Base-by-base conservation (phyloP, 2,329 filamentous ascomycete genomes). In the Aspergillus nomiae region DNA sequence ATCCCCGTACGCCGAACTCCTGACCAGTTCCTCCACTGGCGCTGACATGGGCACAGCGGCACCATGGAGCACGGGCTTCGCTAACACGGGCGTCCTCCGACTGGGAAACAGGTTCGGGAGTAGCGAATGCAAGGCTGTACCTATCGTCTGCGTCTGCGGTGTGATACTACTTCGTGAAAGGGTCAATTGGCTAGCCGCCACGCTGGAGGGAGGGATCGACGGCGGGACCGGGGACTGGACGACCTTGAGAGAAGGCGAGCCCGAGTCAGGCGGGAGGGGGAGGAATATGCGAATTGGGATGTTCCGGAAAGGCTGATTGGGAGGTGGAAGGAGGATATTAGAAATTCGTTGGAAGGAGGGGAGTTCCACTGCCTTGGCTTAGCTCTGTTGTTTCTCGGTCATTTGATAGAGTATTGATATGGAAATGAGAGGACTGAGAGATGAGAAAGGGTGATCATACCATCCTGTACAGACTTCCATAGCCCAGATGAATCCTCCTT, bases 251-350 rank as follows among this genome's bases (percentile, higher is more conserved):
- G 81, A 78, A 0, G 78, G 74, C 55, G 75, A 76, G 30, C 80
- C 74, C 3, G 81, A 76, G 62, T 85, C 82, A 0, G 91, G 87
- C 0, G 86, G 81, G 6, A 87, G 85, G 3, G 90, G 91, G 56
- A 98, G 87, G 78, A 97, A 99, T 60, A 98, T 81, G 60, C 94
- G 89, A 45, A 98, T 80, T 0, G 95, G 95, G n/a, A 98, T 84
- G 77, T 96, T 89, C 64, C 89, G 89, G 58, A 97, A 85, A 21
- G 89, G 86, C 8, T 87, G 86, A 2, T 92, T 88, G 24, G 82
- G 81, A 1, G 92, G 82, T 32, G 86, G 84, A 1, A 94, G 83
- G 65, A 98, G 86, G 3, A 97, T 90, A 65, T 84, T 86, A 74
- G 94, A 90, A 70, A 98, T 88, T 62, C 86, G 87, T 72, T 87